These are phyloP conservation scores for Boletus patriciae DNA, from an alignment of 768 basidiomycete genomes.

Conservation along the genomic window DNA sequence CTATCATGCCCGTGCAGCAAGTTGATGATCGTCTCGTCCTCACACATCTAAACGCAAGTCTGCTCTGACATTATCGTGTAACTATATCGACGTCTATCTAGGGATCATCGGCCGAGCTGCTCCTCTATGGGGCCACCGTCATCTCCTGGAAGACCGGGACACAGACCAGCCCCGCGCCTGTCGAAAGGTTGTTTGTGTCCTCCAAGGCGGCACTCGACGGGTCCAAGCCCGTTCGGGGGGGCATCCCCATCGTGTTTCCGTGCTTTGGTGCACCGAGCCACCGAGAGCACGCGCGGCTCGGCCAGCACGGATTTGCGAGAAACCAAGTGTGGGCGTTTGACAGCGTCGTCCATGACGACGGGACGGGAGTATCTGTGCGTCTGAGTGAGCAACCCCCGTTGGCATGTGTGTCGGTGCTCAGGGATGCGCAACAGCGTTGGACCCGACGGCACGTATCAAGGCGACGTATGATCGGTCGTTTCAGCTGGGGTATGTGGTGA, in stretches of 20 bases:
- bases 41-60: conserved; percentile 59
- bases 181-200: conserved; percentile 81
- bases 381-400: conserved; percentile 54
- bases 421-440: conserved; percentile 48
- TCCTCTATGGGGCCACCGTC: conserved; percentile 84
- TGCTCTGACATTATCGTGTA: not conserved
- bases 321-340: conserved; percentile 73
- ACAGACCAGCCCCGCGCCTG: conserved; percentile 33
- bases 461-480: conserved; percentile 64
- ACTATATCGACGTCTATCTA: conserved; percentile 30
- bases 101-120: conserved; percentile 66
- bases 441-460: conserved; percentile 57
- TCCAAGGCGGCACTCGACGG: conserved; percentile 78
- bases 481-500: conserved; percentile 77
- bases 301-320: conserved; percentile 92
- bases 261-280: conserved; percentile 87
- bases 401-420: conserved; percentile 1
- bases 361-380: conserved; percentile 69
- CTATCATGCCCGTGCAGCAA: conserved; percentile 57
- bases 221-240: conserved; percentile 67
- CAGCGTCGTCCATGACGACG: conserved; percentile 62
- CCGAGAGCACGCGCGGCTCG: conserved; percentile 64
- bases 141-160: conserved; percentile 77
- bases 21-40: conserved; percentile 46
- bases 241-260: conserved; percentile 69